Evolutionary conservation across 805 yeast species (phyloP).

Genomic region (Zygosaccharomyces siamensis): DNA sequence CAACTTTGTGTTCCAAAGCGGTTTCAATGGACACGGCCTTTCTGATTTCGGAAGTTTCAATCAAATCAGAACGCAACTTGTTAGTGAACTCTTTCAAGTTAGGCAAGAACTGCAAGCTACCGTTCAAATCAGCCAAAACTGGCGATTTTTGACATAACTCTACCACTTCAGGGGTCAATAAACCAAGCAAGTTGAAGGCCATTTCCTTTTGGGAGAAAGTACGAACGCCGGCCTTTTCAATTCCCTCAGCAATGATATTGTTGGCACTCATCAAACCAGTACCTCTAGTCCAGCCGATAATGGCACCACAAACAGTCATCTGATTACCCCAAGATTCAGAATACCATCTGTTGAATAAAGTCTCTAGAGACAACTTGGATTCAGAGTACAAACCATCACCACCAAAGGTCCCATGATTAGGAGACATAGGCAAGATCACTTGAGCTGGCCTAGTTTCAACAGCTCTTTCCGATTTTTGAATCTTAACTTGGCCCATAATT

Average conservation of each 20-base stretch:
- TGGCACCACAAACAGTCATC: slow-evolving; percentile 95
- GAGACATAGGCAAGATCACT: slow-evolving; percentile 92
- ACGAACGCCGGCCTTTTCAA: slow-evolving; percentile 92
- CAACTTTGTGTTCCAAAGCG: slow-evolving; percentile 74
- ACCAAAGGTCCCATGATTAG: slow-evolving; percentile 99
- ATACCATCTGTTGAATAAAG: slow-evolving; percentile 97
- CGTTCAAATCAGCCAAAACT: slow-evolving; percentile 96
- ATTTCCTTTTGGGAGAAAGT: slow-evolving; percentile 98
- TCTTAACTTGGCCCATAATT: slow-evolving; percentile 84
- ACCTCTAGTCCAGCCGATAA: slow-evolving; percentile 99
- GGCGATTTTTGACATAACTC: slow-evolving; percentile 89
- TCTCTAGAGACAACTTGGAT: slow-evolving; percentile 91
- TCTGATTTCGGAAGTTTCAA: slow-evolving; percentile 85
- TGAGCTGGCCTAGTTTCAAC: slow-evolving; percentile 97
- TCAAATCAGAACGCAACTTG: slow-evolving; percentile 63
- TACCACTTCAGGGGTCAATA: slow-evolving; percentile 80
- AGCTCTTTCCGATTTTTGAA: slow-evolving; percentile 68
- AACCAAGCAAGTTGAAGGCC: slow-evolving; percentile 97
- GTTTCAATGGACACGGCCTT: slow-evolving; percentile 93
- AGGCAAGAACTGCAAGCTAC: slow-evolving; percentile 93
- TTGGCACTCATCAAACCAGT: slow-evolving; percentile 98
- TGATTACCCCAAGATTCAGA: slow-evolving; percentile 95
- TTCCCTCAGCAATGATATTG: slow-evolving; percentile 96
- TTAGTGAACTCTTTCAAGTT: slow-evolving; percentile 85
- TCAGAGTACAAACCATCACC: slow-evolving; percentile 98